Evolutionary conservation across 1,139 yeast genomes (phyloP).

Genomic region (Pichia sp.): DNA sequence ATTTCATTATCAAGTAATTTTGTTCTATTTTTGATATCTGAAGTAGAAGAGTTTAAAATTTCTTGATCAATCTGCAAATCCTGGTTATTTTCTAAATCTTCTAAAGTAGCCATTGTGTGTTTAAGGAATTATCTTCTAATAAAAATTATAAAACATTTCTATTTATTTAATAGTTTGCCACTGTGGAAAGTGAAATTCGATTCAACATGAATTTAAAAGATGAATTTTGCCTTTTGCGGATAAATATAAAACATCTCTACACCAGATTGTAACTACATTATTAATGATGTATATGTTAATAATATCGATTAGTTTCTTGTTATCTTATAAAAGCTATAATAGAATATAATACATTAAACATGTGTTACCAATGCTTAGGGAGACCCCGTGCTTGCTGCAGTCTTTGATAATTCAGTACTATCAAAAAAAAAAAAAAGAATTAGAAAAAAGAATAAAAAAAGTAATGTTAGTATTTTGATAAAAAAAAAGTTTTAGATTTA

Average conservation of each 20-base stretch:
- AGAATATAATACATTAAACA: too few species aligned
- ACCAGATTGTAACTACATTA: neutral
- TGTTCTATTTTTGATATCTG: conserved; percentile 80
- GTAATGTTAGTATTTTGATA: conserved; percentile 10
- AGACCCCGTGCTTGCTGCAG: neutral
- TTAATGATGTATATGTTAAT: too few species aligned
- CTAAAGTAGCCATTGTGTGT: conserved; percentile 54
- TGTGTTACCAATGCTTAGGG: neutral
- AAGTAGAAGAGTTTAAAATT: conserved; percentile 67
- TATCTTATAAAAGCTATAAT: too few species aligned
- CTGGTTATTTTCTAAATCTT: conserved; percentile 50
- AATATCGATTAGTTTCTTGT: too few species aligned
- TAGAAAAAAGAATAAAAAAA: neutral
- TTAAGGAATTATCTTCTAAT: too few species aligned
- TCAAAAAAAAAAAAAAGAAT: too few species aligned
- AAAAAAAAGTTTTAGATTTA: neutral
- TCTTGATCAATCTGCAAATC: conserved; percentile 67
- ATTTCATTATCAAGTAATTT: conserved; percentile 90
- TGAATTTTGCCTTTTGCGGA: neutral
- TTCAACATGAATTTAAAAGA: neutral
- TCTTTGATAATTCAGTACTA: conserved; percentile 6
- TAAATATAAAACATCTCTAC: conserved; percentile 3
- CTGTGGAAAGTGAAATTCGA: neutral
- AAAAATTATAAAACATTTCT: too few species aligned
- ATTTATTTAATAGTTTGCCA: neutral